Evolutionary conservation across 2,329 filamentous ascomycete species (phyloP).

Genomic region (Lecanoromycetidae sp.): DNA sequence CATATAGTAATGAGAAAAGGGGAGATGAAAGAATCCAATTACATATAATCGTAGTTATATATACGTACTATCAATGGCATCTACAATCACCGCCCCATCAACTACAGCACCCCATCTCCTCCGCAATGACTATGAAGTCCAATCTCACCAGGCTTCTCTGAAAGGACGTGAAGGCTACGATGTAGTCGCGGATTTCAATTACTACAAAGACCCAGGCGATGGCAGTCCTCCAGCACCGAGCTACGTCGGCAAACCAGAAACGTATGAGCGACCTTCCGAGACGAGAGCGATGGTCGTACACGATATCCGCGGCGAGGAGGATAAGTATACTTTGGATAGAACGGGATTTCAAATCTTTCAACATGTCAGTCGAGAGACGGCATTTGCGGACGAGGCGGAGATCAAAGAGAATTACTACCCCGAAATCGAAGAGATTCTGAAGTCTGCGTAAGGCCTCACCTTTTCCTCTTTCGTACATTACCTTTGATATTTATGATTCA

Average conservation of each 20-base stretch:
- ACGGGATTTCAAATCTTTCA: constrained; percentile 31
- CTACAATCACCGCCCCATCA: constrained; percentile 9
- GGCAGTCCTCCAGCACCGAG: constrained; percentile 19
- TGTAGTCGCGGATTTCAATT: constrained; percentile 17
- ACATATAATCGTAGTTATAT: no score
- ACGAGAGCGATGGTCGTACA: constrained; percentile 17
- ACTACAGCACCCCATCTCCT: constrained; percentile 5
- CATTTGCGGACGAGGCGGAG: constrained; percentile 26
- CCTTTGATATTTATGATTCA: not conserved
- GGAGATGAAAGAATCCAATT: no score
- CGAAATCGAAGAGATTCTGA: constrained; percentile 27
- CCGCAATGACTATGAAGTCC: not conserved
- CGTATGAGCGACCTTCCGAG: constrained; percentile 20
- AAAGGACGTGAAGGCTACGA: not conserved
- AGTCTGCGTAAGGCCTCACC: constrained; percentile 22
- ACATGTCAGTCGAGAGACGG: constrained; percentile 26
- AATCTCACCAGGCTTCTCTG: not conserved
- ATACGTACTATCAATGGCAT: constrained; percentile 2
- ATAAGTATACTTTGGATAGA: constrained; percentile 31
- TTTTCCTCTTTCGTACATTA: not conserved
- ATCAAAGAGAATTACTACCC: constrained; percentile 27
- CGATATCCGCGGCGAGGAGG: constrained; percentile 36
- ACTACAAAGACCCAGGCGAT: constrained; percentile 23
- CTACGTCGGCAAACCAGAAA: constrained; percentile 22
- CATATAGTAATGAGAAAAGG: no score